phyloP scores from a whole-genome alignment of 768 basidiomycete genomes.

The Stropharia rugosoannulata region DNA sequence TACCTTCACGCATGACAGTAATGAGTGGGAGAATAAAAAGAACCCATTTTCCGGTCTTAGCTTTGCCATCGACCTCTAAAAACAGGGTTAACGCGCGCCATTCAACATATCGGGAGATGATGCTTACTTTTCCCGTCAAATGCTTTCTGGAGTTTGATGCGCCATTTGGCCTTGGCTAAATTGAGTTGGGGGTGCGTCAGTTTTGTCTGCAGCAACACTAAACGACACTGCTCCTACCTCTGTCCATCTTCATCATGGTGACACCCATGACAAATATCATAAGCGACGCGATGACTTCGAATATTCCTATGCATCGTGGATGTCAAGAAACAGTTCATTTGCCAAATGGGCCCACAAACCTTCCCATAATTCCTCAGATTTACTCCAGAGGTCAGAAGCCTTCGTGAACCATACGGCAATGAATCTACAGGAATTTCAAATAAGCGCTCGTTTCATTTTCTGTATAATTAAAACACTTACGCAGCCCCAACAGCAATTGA shows the following conservation, averaged over 20 bases:
- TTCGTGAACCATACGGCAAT: conserved; percentile 96
- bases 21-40: conserved; percentile 89
- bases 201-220: background rate
- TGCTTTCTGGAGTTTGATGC: conserved; percentile 79
- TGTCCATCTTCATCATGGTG: conserved; percentile 94
- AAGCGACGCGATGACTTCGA: conserved; percentile 66
- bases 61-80: conserved; percentile 44
- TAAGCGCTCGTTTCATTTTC: background rate
- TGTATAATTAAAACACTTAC: conserved; percentile 26
- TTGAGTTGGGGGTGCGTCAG: background rate
- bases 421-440: conserved; percentile 42
- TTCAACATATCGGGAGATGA: background rate
- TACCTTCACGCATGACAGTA: conserved; percentile 91
- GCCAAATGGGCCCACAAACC: conserved; percentile 41
- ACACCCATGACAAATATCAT: conserved; percentile 95
- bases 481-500: conserved; percentile 85
- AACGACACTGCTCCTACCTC: conserved; percentile 33
- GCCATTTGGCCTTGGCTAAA: conserved; percentile 88
- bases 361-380: conserved; percentile 92
- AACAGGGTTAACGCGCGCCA: background rate
- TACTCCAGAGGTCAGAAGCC: conserved; percentile 79
- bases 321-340: no score
- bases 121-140: conserved; percentile 61
- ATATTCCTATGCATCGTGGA: conserved; percentile 45
- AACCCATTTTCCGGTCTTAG: conserved; percentile 74